These are phyloP conservation scores for Tricladium varicosporioides DNA, from an alignment of 2,329 filamentous ascomycete species.

Conservation along the genomic window DNA sequence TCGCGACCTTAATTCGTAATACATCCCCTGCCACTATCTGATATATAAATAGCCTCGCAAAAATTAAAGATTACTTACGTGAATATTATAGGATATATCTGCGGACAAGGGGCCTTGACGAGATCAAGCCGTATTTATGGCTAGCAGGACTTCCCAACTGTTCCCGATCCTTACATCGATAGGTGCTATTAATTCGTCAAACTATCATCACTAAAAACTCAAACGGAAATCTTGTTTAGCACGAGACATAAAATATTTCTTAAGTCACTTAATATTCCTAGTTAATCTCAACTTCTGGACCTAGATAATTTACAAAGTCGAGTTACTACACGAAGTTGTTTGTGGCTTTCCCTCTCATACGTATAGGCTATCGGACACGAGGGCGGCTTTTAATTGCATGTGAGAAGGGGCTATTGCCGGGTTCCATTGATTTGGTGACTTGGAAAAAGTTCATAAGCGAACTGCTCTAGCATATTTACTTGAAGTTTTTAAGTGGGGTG, in stretches of 20 bases:
- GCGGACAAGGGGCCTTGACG: constrained; percentile 4
- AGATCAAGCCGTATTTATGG: too few relatives aligned
- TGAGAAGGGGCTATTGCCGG: too few relatives aligned
- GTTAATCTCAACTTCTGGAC: constrained; percentile 27
- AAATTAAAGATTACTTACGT: constrained; percentile 8
- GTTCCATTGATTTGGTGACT: too few relatives aligned
- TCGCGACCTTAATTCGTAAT: constrained; percentile 6
- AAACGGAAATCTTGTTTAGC: constrained; percentile 36
- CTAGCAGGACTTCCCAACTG: too few relatives aligned
- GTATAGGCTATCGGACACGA: too few relatives aligned
- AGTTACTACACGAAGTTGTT: too few relatives aligned
- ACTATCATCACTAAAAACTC: constrained; percentile 35
- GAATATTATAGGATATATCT: constrained; percentile 10
- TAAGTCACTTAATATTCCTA: constrained; percentile 32
- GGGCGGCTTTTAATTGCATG: too few relatives aligned
- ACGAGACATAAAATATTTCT: constrained; percentile 28
- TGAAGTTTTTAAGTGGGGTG: too few relatives aligned
- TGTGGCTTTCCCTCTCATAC: too few relatives aligned
- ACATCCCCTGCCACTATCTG: constrained; percentile 9
- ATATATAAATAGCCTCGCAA: constrained; percentile 7
- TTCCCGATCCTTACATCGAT: constrained; percentile 29
- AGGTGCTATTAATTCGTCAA: constrained; percentile 29
- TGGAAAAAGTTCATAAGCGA: too few relatives aligned
- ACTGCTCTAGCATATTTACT: too few relatives aligned
- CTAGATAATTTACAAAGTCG: too few relatives aligned